Base-by-base conservation (phyloP, 2,329 filamentous ascomycete genomes). In the Sporothrix dimorphospora region DNA sequence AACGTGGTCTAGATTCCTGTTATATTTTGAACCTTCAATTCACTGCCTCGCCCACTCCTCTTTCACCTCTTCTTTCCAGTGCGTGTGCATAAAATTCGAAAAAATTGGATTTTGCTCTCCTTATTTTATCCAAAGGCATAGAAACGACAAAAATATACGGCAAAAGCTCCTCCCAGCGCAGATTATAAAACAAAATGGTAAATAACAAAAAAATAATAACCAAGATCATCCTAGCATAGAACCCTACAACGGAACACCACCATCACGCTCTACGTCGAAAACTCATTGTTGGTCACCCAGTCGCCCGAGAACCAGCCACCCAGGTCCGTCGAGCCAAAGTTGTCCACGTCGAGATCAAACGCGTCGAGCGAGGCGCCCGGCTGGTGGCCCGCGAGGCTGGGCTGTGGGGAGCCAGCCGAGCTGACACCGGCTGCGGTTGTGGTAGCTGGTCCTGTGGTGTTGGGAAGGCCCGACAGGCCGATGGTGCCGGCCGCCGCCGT, bases 281-380 rank as follows among this genome's bases (percentile, higher is more conserved):
- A 71, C 27, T 70, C 73, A 16, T 42, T 69, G 70, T 51, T 63
- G 27, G 75, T 74, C 8, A 76, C 68, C 79, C 78, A 79, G 61
- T 77, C 78, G 40, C 73, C 74, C 57, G 77, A 75, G 40, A 79
- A 76, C 53, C 76, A 76, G 40, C 55, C 68, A 47, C 69, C 65
- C 8, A 74, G 30, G 8, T 74, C 72, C 45, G 75, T 66, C 53
- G 68, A 19, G 51, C 75, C 77, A 27, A 78, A 77, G 14, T 70
- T 74, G 21, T 79, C 78, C 12, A 78, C 70, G 19, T 79, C 79
- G 34, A 81, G 78, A 65, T 80, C 78, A 63, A 81, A 76, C 4
- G 77, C 79, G 51, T 81, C 78, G 8, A 80, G 73, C 0, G 79
- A 75, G 30, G 40, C 47, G 1, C 30, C 30, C 40, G 51, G 67